Percentiles rank a stretch among this genome's conserved stretches.
Conservation (phyloP, 2,329 filamentous ascomycete genomes). For the Cryoendolithus antarcticus region DNA sequence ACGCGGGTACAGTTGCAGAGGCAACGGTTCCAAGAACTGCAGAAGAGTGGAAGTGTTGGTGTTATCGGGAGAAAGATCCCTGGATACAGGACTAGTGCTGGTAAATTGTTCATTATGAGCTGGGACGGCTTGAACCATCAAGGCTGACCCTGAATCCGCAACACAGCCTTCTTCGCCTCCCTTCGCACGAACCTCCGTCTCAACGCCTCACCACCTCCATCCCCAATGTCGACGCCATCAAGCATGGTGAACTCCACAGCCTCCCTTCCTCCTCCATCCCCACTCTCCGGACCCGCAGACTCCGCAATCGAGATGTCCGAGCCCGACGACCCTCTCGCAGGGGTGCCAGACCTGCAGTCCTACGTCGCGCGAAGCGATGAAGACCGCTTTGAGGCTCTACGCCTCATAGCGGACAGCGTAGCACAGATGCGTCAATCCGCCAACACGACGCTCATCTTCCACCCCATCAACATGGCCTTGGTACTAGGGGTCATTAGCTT, state of each 20-base stretch:
- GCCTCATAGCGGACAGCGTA: constrained; percentile 67
- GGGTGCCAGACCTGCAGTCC: constrained; percentile 53
- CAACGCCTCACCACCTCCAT: constrained; percentile 41
- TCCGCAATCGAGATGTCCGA: constrained; percentile 12
- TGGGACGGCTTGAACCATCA: neutral
- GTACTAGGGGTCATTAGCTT: constrained; percentile 28
- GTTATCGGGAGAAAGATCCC: constrained; percentile 20
- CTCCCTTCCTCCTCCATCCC: constrained; percentile 41
- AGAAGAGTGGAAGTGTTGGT: constrained; percentile 11
- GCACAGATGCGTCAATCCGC: constrained; percentile 68
- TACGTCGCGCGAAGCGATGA: constrained; percentile 36
- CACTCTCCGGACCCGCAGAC: constrained; percentile 25
- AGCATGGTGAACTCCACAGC: constrained; percentile 31
- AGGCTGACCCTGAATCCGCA: constrained; percentile 1
- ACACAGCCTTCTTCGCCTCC: constrained; percentile 67
- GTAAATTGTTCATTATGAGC: constrained; percentile 13
- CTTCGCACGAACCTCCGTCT: constrained; percentile 69
- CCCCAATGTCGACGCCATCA: constrained; percentile 54
- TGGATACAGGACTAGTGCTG: constrained; percentile 24
- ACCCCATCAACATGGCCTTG: constrained; percentile 37
- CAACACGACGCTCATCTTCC: constrained; percentile 49
- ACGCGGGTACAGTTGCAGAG: constrained; percentile 20
- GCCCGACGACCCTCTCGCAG: constrained; percentile 35
- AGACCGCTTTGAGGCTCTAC: constrained; percentile 56
- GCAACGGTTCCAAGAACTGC: constrained; percentile 13